Base-by-base conservation (phyloP, 2,329 filamentous ascomycete species). In the Akanthomyces uredinophilus region DNA sequence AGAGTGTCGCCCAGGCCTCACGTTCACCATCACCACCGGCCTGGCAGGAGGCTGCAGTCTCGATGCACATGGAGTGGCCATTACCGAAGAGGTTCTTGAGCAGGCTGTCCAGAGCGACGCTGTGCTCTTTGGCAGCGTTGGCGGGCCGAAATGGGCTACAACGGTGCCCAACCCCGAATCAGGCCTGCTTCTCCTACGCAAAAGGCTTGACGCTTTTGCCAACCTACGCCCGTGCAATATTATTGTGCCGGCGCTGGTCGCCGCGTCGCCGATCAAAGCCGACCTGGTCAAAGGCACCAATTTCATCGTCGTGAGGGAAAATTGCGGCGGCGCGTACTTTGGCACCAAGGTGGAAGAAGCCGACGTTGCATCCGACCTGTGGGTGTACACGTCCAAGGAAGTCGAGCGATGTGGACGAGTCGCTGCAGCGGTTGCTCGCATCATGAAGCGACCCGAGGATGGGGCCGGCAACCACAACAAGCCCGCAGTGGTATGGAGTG, bases 261-360 rank as follows among this genome's bases (percentile, higher is more conserved):
- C 72, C 7, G 69, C 74, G 18, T 78, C 76, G 0, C 78, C 80
- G 1, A 73, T 83, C 63, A 81, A 79, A 64, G 65, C 73, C 2
- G 75, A 78, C 8, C 70, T 80, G 20, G 78, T 80, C 27, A 65
- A 68, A 1, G 80, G 77, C 5, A 78, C 78, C 20, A 75, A 81
- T 62, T 81, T 82, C 66, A 76, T 81, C 64, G 73, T 82, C 3
- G 75, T 82, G 16, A 70, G 79, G 18, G 80, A 83, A 68, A 81
- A 81, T 64, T 80, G 78, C 64, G 78, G 79, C 7, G 80, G 80
- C 11, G 78, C 78, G 1, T 82, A 81, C 66, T 81, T 79, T 68
- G 81, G 81, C 10, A 67, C 74, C 16, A 82, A 82, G 65, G 70
- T 73, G 6, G 79, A 82, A 65, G 68, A 74, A 24, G 65, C 70